Percentiles rank a stretch among this genome's conserved stretches.
phyloP scores from a whole-genome alignment of 805 yeast genomes.

The Saturnispora kantuleensis region DNA sequence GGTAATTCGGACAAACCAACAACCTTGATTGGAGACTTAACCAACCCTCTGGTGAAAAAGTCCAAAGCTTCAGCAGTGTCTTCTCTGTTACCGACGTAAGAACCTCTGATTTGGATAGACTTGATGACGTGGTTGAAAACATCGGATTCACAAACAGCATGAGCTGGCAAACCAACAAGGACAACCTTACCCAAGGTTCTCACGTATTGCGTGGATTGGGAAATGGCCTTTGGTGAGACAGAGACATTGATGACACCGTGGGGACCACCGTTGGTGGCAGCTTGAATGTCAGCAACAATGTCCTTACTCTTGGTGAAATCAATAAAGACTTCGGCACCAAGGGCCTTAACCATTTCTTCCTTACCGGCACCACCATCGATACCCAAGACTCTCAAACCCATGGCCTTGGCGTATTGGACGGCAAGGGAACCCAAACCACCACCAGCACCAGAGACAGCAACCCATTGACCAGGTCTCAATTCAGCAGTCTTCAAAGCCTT shows the following conservation, averaged over 20 bases:
- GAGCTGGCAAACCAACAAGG: conserved; percentile 69
- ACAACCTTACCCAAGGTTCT: conserved; percentile 55
- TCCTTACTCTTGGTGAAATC: conserved; percentile 42
- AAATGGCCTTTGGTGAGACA: conserved; percentile 42
- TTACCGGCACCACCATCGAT: conserved; percentile 72
- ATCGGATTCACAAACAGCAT: conserved; percentile 60
- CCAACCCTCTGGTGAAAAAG: conserved; percentile 59
- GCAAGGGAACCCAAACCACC: conserved; percentile 78
- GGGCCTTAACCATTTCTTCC: conserved; percentile 37
- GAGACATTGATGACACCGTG: conserved; percentile 66
- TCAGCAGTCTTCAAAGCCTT: conserved; percentile 79
- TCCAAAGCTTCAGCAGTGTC: conserved; percentile 74
- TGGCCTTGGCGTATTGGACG: conserved; percentile 66
- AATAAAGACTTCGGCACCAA: conserved; percentile 57
- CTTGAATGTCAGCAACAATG: conserved; percentile 31
- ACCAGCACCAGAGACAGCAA: conserved; percentile 69
- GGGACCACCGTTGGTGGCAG: conserved; percentile 43
- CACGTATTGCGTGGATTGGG: conserved; percentile 49
- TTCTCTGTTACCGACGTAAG: conserved; percentile 85
- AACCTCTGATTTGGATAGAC: conserved; percentile 66
- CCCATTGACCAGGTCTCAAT: conserved; percentile 71
- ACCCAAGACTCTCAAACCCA: conserved; percentile 65
- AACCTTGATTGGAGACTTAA: conserved; percentile 57
- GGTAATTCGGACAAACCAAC: conserved; percentile 69
- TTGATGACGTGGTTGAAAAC: conserved; percentile 69